Conservation (phyloP, 2,329 filamentous ascomycete species). For the Pestalotiopsis sp. region DNA sequence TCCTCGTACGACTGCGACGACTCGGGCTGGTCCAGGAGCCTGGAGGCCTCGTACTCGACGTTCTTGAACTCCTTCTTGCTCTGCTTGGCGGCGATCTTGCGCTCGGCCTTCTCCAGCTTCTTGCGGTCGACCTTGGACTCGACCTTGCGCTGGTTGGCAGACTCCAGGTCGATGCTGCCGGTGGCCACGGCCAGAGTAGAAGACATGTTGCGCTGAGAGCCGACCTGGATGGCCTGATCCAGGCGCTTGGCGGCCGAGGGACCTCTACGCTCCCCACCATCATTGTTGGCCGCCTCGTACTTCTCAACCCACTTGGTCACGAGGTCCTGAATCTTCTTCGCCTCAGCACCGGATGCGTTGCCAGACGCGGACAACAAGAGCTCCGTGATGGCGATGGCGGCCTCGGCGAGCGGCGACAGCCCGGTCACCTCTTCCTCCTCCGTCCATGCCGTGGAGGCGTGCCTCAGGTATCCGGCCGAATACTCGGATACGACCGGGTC, state of each 20-base stretch:
- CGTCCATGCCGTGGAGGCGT: conserved; percentile 84
- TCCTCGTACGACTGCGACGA: conserved; percentile 93
- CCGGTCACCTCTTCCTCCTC: conserved; percentile 71
- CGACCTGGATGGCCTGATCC: conserved; percentile 93
- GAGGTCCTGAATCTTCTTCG: conserved; percentile 77
- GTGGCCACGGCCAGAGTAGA: conserved; percentile 88
- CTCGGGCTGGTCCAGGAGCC: conserved; percentile 80
- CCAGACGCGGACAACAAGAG: conserved; percentile 93
- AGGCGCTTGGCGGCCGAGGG: conserved; percentile 81
- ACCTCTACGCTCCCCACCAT: conserved; percentile 70
- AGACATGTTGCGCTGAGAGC: conserved; percentile 92
- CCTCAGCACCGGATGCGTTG: conserved; percentile 69
- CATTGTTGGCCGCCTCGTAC: conserved; percentile 74
- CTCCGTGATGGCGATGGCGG: conserved; percentile 81
- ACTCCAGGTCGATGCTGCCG: conserved; percentile 87
- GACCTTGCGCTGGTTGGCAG: conserved; percentile 88
- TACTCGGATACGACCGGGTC: conserved; percentile 90
- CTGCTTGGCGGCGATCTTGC: conserved; percentile 97
- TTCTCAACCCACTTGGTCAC: conserved; percentile 88
- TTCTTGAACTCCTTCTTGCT: conserved; percentile 98
- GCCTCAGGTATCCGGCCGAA: conserved; percentile 89
- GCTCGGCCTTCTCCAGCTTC: conserved; percentile 98
- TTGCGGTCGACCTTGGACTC: conserved; percentile 97
- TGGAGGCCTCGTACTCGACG: conserved; percentile 95
- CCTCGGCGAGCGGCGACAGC: conserved; percentile 80